These are phyloP conservation scores for Daldinia grandis DNA, from an alignment of 495 filamentous ascomycete genomes.

Conservation along the genomic window DNA sequence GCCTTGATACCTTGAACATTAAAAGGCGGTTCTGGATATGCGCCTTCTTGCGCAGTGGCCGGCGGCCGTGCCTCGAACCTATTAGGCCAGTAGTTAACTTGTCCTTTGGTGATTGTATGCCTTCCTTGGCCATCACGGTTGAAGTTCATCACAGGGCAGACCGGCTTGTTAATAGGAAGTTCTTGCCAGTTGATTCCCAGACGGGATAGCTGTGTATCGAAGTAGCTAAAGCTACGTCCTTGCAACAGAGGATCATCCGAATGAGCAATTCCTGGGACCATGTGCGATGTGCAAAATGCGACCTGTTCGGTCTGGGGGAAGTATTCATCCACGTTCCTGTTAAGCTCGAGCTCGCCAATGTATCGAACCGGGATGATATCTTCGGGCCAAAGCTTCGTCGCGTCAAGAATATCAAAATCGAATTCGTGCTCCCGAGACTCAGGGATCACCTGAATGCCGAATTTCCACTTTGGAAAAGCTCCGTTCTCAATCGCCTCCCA, in stretches of 20 bases:
- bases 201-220: slow-evolving; percentile 84
- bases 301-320: slow-evolving; percentile 86
- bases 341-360: slow-evolving; percentile 83
- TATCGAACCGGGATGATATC: slow-evolving; percentile 80
- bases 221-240: slow-evolving; percentile 87
- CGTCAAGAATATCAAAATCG: slow-evolving; percentile 89
- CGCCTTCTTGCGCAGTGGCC: slow-evolving; percentile 65
- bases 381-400: slow-evolving; percentile 93
- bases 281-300: slow-evolving; percentile 85
- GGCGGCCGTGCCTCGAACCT: slow-evolving; percentile 72
- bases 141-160: slow-evolving; percentile 83
- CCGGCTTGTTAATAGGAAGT: slow-evolving; percentile 79
- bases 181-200: slow-evolving; percentile 88
- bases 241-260: slow-evolving; percentile 85
- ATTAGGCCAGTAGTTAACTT: slow-evolving; percentile 92
- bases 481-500: slow-evolving; percentile 80
- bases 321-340: slow-evolving; percentile 85
- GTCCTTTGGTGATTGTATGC: slow-evolving; percentile 65
- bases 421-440: slow-evolving; percentile 80
- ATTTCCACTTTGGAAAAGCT: slow-evolving; percentile 81
- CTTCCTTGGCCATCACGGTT: slow-evolving; percentile 77
- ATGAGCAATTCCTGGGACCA: slow-evolving; percentile 88
- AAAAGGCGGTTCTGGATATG: slow-evolving; percentile 72
- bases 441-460: slow-evolving; percentile 79
- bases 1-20: slow-evolving; percentile 74